Conservation (phyloP, 768 basidiomycete genomes). For the Russula earlei region DNA sequence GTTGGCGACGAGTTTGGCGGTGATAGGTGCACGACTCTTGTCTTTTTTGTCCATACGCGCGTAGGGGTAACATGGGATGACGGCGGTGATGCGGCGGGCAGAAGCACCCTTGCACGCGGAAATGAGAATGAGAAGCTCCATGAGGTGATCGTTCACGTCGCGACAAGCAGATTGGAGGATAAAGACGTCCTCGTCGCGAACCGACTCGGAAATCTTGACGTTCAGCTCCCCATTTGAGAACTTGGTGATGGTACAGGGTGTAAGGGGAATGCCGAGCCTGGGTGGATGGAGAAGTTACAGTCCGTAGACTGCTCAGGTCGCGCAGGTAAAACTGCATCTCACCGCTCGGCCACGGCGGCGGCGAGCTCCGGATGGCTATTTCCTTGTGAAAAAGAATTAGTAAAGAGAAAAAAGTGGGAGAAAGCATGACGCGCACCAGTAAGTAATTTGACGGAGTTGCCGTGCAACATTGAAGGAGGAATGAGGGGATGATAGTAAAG, state of each 20-base stretch:
- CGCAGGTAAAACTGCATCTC: slow-evolving; percentile 43
- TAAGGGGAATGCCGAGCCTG: slow-evolving; percentile 85
- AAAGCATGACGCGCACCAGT: slow-evolving; percentile 40
- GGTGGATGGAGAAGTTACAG: slow-evolving; percentile 32
- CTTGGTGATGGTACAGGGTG: slow-evolving; percentile 76
- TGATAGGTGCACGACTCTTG: slow-evolving; percentile 91
- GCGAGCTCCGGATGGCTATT: slow-evolving; percentile 99
- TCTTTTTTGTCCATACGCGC: slow-evolving; percentile 98
- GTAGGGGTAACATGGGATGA: slow-evolving; percentile 97
- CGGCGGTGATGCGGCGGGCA: slow-evolving; percentile 90
- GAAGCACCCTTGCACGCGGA: slow-evolving; percentile 97
- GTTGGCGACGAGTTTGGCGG: slow-evolving; percentile 95
- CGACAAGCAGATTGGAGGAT: slow-evolving; percentile 88
- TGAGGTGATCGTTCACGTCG: slow-evolving; percentile 92
- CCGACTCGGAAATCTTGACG: slow-evolving; percentile 89
- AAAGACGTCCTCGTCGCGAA: slow-evolving; percentile 97
- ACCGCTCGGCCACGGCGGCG: slow-evolving; percentile 92
- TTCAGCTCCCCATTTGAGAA: slow-evolving; percentile 95
- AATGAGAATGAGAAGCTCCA: slow-evolving; percentile 98
- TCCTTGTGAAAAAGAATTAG: slow-evolving; percentile 42
- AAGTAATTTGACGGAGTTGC: slow-evolving; percentile 69
- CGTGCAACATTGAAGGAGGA: slow-evolving; percentile 59
- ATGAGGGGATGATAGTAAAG: too few species aligned
- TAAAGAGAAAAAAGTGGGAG: background rate
- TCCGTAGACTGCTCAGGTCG: slow-evolving; percentile 35